phyloP scores from a whole-genome alignment of 139 green algal genomes.

The Desmodesmus armatus region DNA sequence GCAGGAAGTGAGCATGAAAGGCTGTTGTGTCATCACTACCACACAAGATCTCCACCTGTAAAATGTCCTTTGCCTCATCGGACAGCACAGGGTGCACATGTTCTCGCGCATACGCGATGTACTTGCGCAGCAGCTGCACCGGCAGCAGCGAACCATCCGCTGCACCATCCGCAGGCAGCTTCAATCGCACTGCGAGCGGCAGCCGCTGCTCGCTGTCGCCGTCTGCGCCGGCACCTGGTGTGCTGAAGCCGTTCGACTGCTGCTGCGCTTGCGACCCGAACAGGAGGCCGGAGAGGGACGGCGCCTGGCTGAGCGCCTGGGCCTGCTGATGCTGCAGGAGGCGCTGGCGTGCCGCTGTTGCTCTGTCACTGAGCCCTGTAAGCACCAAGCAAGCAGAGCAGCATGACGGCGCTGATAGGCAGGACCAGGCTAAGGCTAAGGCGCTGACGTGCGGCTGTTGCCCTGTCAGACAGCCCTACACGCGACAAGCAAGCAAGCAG shows the following conservation, averaged over 20 bases:
- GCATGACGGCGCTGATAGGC: no score
- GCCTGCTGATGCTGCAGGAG: conserved; percentile 57
- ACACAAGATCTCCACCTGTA: conserved; percentile 45
- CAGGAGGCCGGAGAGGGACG: conserved; percentile 32
- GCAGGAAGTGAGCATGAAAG: no score
- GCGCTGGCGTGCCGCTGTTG: conserved; percentile 52
- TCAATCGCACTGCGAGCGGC: conserved; percentile 39
- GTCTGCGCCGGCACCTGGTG: background rate
- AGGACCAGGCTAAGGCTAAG: no score
- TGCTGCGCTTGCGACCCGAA: background rate
- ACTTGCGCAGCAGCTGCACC: conserved; percentile 85
- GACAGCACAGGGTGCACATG: conserved; percentile 81
- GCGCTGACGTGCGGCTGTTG: conserved; percentile 52
- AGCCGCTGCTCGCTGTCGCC: conserved; percentile 7
- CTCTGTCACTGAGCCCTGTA: conserved; percentile 56
- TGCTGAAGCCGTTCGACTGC: background rate
- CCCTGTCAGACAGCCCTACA: conserved; percentile 56
- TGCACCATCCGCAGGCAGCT: conserved; percentile 21
- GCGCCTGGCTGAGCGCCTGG: conserved; percentile 38
- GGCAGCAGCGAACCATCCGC: conserved; percentile 69
- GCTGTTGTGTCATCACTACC: background rate
- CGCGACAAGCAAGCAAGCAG: no score
- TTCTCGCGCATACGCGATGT: conserved; percentile 92
- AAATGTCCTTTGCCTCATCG: conserved; percentile 71
- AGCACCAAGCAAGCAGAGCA: background rate